A percentile compares a stretch with the other conserved stretches of the same genome.
Conservation (phyloP, 352 stramenopile genomes). For the Phytophthora pluvialis region DNA sequence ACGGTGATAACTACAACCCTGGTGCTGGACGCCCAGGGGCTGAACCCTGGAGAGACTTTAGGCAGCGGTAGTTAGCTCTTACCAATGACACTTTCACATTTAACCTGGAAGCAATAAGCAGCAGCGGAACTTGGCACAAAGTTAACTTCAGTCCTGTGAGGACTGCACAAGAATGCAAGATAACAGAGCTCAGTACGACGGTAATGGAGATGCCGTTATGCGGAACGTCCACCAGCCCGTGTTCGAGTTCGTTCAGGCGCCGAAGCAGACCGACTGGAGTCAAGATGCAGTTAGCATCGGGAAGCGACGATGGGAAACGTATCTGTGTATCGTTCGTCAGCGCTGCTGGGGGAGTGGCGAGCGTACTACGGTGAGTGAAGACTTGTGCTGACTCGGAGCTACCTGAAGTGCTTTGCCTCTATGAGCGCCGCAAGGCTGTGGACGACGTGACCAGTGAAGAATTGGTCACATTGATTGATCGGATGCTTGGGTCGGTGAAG, state of each 20-base stretch:
- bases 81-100: not conserved
- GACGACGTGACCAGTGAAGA: slow-evolving; percentile 6
- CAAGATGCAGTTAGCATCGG: not conserved
- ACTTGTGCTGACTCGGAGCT: not conserved
- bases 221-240: not conserved
- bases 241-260: not conserved
- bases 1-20: too few species aligned
- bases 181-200: not conserved
- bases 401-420: slow-evolving; percentile 1
- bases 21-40: too few species aligned
- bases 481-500: slow-evolving; percentile 5
- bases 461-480: not conserved
- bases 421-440: not conserved
- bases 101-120: not conserved
- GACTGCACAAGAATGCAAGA: not conserved
- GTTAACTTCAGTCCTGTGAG: not conserved
- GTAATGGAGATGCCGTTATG: not conserved
- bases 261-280: not conserved
- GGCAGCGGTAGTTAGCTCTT: too few species aligned
- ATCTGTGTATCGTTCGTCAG: not conserved
- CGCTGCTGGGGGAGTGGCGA: slow-evolving; percentile 1
- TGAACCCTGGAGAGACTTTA: too few species aligned
- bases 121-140: slow-evolving; percentile 1
- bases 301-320: not conserved
- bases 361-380: not conserved